Percentiles rank a stretch among this genome's conserved stretches.
These are phyloP conservation scores for Aureobasidium namibiae DNA, from an alignment of 2,329 filamentous ascomycete genomes.

Conservation along the genomic window DNA sequence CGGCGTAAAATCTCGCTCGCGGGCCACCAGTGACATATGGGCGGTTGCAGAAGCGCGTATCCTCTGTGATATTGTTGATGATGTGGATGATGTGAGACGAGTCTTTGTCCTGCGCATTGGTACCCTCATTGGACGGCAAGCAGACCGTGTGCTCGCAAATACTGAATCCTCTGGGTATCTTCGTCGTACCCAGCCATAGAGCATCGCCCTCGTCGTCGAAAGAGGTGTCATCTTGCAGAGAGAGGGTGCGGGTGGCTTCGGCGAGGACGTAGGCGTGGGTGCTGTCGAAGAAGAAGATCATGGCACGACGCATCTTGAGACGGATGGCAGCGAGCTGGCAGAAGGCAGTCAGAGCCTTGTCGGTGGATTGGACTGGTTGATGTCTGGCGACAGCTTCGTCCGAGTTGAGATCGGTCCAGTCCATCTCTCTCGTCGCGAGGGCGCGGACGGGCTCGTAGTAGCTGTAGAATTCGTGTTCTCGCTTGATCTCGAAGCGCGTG, in stretches of 20 bases:
- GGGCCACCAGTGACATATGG: slow-evolving; percentile 23
- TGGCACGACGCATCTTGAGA: slow-evolving; percentile 27
- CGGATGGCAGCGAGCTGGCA: slow-evolving; percentile 31
- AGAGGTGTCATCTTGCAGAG: slow-evolving; percentile 28
- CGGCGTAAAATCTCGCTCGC: slow-evolving; percentile 42
- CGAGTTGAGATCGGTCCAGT: slow-evolving; percentile 14
- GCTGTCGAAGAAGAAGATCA: slow-evolving; percentile 40
- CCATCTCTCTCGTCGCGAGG: slow-evolving; percentile 11
- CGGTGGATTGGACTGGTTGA: slow-evolving; percentile 13
- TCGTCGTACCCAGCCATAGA: slow-evolving; percentile 28
- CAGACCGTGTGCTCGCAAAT: slow-evolving; percentile 28
- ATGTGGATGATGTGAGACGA: slow-evolving; percentile 12
- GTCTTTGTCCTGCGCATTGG: slow-evolving; percentile 19
- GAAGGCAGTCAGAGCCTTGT: slow-evolving; percentile 29
- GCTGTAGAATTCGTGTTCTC: slow-evolving; percentile 18
- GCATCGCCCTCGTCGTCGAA: slow-evolving; percentile 29
- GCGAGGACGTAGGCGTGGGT: slow-evolving; percentile 43
- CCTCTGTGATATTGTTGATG: slow-evolving; percentile 23
- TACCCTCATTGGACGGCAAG: neutral
- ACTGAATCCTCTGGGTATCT: slow-evolving; percentile 26
- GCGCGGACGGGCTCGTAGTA: slow-evolving; percentile 19
- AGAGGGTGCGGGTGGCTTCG: slow-evolving; percentile 38
- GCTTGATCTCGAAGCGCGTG: slow-evolving; percentile 4
- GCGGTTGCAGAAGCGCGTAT: slow-evolving; percentile 25
- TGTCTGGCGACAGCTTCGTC: slow-evolving; percentile 10